Percentiles rank a stretch among this genome's conserved stretches.
Conservation (phyloP, 148 eudicot genomes). For the Fagopyrum homotropicum region DNA sequence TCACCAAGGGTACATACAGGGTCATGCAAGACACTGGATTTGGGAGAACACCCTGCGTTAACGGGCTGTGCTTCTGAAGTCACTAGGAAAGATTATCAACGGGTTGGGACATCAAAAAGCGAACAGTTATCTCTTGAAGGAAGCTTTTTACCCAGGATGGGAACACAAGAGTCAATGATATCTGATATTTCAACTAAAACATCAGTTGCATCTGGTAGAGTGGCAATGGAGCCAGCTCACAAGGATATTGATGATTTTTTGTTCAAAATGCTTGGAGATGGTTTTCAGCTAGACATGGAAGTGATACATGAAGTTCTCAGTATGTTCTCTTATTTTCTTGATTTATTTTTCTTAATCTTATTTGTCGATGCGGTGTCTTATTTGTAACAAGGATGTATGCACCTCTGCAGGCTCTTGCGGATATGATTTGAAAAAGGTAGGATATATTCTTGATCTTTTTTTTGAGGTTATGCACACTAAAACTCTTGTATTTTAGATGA, state of each 20-base stretch:
- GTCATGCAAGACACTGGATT: background rate
- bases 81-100: background rate
- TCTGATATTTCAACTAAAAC: background rate
- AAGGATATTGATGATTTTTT: conserved; percentile 50
- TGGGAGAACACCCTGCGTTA: too few species aligned
- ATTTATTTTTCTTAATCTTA: background rate
- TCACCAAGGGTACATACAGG: background rate
- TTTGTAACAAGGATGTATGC: background rate
- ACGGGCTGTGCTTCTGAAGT: background rate
- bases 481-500: background rate
- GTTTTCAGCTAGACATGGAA: conserved; percentile 48
- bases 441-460: conserved; percentile 7
- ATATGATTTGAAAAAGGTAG: conserved; percentile 53
- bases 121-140: too few species aligned
- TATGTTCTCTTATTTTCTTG: conserved; percentile 21
- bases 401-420: conserved; percentile 68
- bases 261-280: conserved; percentile 70
- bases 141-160: too few species aligned
- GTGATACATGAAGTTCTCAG: conserved; percentile 65
- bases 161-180: background rate
- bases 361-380: background rate
- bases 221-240: conserved; percentile 1
- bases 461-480: background rate
- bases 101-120: background rate
- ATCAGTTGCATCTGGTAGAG: background rate